Percentiles rank a stretch among this genome's conserved stretches.
Evolutionary conservation across 306 rosid species (phyloP).

Genomic region (Fagus sylvatica): DNA sequence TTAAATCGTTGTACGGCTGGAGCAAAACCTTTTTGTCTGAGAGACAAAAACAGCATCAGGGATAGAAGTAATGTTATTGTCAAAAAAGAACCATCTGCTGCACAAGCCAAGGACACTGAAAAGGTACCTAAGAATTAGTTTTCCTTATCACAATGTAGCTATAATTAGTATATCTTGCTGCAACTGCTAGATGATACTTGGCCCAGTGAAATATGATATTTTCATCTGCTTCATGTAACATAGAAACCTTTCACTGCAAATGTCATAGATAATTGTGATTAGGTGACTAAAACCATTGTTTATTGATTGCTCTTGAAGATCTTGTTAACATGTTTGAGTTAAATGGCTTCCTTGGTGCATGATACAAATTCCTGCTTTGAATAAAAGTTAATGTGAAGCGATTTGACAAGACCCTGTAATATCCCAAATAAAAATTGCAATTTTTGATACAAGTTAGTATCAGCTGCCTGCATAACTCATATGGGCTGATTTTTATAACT

Average conservation of each 20-base stretch:
- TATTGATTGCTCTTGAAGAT: not conserved
- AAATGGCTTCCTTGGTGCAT: not conserved
- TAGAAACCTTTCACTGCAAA: not conserved
- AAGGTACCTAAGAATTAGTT: conserved; percentile 38
- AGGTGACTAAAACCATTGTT: no score
- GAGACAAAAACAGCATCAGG: conserved; percentile 31
- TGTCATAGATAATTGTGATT: not conserved
- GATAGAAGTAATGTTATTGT: conserved; percentile 29
- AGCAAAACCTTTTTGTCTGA: conserved; percentile 21
- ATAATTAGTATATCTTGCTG: conserved; percentile 8
- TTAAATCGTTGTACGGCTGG: conserved; percentile 49
- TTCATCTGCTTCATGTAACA: not conserved
- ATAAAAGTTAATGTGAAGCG: not conserved
- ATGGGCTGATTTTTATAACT: not conserved
- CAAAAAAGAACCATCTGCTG: conserved; percentile 49
- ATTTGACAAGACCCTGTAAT: not conserved
- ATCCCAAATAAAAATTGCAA: not conserved
- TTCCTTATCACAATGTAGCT: conserved; percentile 9
- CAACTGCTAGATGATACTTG: not conserved
- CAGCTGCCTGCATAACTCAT: not conserved
- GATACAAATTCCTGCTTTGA: not conserved
- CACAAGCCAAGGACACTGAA: conserved; percentile 26
- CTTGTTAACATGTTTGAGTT: not conserved
- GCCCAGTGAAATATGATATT: not conserved
- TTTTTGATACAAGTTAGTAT: not conserved